Percentiles rank a stretch among this genome's conserved stretches.
These are phyloP conservation scores for Chaetomiaceae sp. DNA, from an alignment of 2,329 filamentous ascomycete species.

Conservation along the genomic window DNA sequence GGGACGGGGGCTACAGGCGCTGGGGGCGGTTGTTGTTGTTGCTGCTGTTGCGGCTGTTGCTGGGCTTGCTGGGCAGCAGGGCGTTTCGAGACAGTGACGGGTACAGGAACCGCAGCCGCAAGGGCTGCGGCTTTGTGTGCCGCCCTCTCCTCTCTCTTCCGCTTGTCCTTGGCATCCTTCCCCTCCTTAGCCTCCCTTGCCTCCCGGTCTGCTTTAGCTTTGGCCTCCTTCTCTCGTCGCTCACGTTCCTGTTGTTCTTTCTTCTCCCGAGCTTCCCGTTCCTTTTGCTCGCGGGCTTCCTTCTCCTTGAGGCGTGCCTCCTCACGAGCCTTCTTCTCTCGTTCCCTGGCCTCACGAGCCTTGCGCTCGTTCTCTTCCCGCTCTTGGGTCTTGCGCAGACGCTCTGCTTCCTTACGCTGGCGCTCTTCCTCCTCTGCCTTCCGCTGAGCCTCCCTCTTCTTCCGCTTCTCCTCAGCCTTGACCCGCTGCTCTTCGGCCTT, in stretches of 20 bases:
- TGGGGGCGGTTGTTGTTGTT: conserved; percentile 35
- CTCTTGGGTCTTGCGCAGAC: conserved; percentile 71
- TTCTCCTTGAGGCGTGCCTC: conserved; percentile 76
- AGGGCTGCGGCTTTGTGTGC: conserved; percentile 38
- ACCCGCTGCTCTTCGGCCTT: conserved; percentile 73
- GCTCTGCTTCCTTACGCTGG: conserved; percentile 78
- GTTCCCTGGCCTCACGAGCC: conserved; percentile 72
- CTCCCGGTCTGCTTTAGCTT: conserved; percentile 63
- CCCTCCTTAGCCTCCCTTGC: conserved; percentile 41
- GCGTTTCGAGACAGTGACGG: conserved; percentile 37
- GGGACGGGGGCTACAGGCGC: conserved; percentile 41
- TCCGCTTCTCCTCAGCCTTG: conserved; percentile 84
- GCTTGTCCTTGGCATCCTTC: conserved; percentile 41
- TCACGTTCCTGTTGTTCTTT: conserved; percentile 59
- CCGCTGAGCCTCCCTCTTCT: conserved; percentile 84
- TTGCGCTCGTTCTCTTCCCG: conserved; percentile 85
- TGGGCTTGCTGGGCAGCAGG: conserved; percentile 41
- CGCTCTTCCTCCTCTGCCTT: conserved; percentile 88
- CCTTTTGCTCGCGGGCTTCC: conserved; percentile 71
- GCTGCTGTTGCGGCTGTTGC: too few species aligned
- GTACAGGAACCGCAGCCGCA: conserved; percentile 30
- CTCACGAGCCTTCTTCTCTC: conserved; percentile 74
- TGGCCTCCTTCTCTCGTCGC: conserved; percentile 56
- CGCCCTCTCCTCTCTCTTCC: conserved; percentile 42
- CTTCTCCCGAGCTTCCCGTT: conserved; percentile 64